Evolutionary conservation across 2,329 filamentous ascomycete genomes (phyloP).

Genomic region (Rutstroemia sp.): DNA sequence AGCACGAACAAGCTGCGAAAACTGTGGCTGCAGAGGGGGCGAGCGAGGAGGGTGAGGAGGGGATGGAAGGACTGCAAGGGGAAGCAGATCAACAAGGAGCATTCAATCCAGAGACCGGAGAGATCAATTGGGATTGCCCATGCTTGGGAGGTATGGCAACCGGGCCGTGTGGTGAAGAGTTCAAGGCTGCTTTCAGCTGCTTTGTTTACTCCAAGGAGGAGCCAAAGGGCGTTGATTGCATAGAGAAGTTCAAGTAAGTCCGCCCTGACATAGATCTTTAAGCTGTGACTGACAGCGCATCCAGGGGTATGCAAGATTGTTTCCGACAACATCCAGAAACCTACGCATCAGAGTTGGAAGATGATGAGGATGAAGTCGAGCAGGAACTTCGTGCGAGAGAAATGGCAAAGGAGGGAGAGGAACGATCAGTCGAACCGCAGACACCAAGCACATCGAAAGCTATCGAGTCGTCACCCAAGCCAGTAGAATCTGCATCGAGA

Average conservation of each 20-base stretch:
- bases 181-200: slow-evolving; percentile 93
- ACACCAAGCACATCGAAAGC: neutral
- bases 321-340: slow-evolving; percentile 89
- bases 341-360: slow-evolving; percentile 81
- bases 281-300: slow-evolving; percentile 20
- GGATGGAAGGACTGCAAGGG: slow-evolving; percentile 57
- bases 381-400: slow-evolving; percentile 26
- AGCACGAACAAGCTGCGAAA: slow-evolving; percentile 15
- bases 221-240: slow-evolving; percentile 95
- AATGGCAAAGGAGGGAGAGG: slow-evolving; percentile 9
- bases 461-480: neutral
- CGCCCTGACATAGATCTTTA: too few relatives aligned
- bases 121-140: slow-evolving; percentile 99
- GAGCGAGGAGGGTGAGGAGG: slow-evolving; percentile 23
- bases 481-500: neutral
- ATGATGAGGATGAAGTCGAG: slow-evolving; percentile 57
- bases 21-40: slow-evolving; percentile 17
- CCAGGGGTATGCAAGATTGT: slow-evolving; percentile 92
- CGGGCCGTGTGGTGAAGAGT: slow-evolving; percentile 91
- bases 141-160: slow-evolving; percentile 96
- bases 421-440: slow-evolving; percentile 2
- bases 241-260: slow-evolving; percentile 94
- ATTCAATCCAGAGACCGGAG: slow-evolving; percentile 96
- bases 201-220: slow-evolving; percentile 95
- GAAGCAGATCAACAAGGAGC: slow-evolving; percentile 84